Base-by-base conservation (phyloP, 2,329 filamentous ascomycete species). In the Aspergillus sp. region DNA sequence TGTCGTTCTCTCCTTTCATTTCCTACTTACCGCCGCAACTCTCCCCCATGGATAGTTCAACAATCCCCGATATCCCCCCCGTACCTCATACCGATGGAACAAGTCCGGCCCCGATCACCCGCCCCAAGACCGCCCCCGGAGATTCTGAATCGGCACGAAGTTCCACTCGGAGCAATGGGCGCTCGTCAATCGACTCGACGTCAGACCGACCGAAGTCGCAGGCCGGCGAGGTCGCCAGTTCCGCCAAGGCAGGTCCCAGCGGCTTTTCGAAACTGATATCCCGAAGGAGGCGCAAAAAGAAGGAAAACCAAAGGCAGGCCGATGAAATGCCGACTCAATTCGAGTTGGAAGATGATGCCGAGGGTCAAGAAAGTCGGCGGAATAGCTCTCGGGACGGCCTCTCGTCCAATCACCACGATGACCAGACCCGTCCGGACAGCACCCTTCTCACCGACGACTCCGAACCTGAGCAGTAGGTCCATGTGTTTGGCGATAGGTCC, bases 191-290 rank as follows among this genome's bases (percentile, higher is more conserved):
- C 25, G 72, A 72, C 40, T 75, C 73, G 5, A 66, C 59, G 5
- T 54, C 64, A 34, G 72, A 76, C 47, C 63, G 68, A 57, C 68
- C 66, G 2, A 74, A 71, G 55, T 68, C 68, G 23, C 67, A 72
- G 44, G 71, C 71, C 49, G 70, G 71, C 42, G 73, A 69, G 21
- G 55, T 34, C 9, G 54, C 68, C 45, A 71, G 71, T 57, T 66
- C 69, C 57, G 64, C 64, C 47, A 73, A 72, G 61, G 67, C 70
- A 56, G 65, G 66, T 41, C 57, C 67, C 44, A 76, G 72, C 58
- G 77, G 79, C 49, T 74, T 85, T 56, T 78, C 81, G 10, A 81
- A 78, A 58, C 74, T 82, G 49, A 67, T 72, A 21, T 68, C 71
- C 25, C 69, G 71, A 46, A 67, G 69, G 31, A 72, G 70, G 64